Evolutionary conservation across 2,329 filamentous ascomycete species (phyloP).

Genomic region (Alternaria ethzedia): DNA sequence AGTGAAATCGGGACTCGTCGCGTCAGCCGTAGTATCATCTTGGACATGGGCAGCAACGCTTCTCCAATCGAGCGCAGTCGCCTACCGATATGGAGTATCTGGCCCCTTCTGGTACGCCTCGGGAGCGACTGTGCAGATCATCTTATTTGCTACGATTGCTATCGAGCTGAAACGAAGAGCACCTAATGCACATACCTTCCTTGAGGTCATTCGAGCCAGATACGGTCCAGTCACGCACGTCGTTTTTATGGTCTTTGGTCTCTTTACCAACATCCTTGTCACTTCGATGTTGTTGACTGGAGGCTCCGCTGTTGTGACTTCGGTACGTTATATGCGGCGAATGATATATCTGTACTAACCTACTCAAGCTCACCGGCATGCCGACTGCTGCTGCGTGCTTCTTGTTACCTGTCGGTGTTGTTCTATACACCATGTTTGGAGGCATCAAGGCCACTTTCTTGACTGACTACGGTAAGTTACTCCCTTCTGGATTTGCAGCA

Average conservation of each 20-base stretch:
- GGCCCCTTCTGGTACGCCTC: constrained; percentile 72
- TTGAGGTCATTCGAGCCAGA: constrained; percentile 81
- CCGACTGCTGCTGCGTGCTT: constrained; percentile 83
- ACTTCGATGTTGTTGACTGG: constrained; percentile 89
- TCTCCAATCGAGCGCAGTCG: constrained; percentile 79
- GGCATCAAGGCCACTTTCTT: constrained; percentile 76
- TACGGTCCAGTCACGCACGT: constrained; percentile 77
- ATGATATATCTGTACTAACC: constrained; percentile 46
- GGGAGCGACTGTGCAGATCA: constrained; percentile 62
- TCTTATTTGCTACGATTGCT: constrained; percentile 87
- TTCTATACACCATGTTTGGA: constrained; percentile 75
- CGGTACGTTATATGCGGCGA: constrained; percentile 20
- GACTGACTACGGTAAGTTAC: constrained; percentile 68
- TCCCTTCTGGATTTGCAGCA: neutral
- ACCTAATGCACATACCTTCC: constrained; percentile 84
- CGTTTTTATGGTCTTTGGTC: constrained; percentile 81
- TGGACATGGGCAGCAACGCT: constrained; percentile 94
- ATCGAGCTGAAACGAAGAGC: constrained; percentile 88
- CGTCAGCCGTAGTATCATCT: constrained; percentile 86
- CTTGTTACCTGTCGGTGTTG: constrained; percentile 79
- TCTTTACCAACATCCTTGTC: constrained; percentile 83
- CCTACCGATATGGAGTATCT: constrained; percentile 76
- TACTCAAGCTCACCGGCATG: constrained; percentile 71
- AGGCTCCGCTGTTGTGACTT: constrained; percentile 70
- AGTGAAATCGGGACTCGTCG: constrained; percentile 87